Base-by-base conservation (phyloP, 2,329 filamentous ascomycete species). In the Colletotrichum endophyticum region DNA sequence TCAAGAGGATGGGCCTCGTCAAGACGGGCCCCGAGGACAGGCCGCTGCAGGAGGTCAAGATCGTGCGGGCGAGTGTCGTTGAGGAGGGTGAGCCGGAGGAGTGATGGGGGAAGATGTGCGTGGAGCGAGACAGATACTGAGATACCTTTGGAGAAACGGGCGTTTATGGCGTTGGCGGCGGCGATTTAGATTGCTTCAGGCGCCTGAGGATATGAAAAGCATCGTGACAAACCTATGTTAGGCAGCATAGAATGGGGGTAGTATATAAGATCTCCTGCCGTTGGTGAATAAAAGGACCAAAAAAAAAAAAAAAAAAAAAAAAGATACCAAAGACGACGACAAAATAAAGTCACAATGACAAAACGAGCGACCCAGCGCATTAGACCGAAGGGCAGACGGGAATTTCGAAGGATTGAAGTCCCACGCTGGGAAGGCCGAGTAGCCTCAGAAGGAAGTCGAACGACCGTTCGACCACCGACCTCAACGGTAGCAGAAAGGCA, bases 1-100 rank as follows among this genome's bases (percentile, higher is more conserved):
- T 99, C 32, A 93, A 95, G 88, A 91, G 95, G 79, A 95, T 99
- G 92, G 97, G 96, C 0, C 84, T 97, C 74, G 95, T 98, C 66
- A 95, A 94, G 87, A 98, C 96, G 1, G 95, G 92, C 28, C 86
- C 87, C 9, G 95, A 96, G 80, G 97, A 99, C 84, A 88, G 94
- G 80, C 97, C 97, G 0, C 86, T 92, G 8, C 94, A 98, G 80
- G 93, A 98, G 80, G 91, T 99, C 71, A 96, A 91, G 87, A 96
- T 99, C 77, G 83, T 95, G 61, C 91, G 88, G 79, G 95, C 95
- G 12, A 91, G 89, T 78, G 88, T 98, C 22, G 82, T 95, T n/a
- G 92, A 94, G 79, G 89, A 88, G 59, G 19, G 4, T 9, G 73
- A 49, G n/a, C 90, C 88, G 0, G 89, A 88, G 13, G 82, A 56